Evolutionary conservation across 106 monocot genomes (phyloP).

Genomic region (Agapanthus africanus): DNA sequence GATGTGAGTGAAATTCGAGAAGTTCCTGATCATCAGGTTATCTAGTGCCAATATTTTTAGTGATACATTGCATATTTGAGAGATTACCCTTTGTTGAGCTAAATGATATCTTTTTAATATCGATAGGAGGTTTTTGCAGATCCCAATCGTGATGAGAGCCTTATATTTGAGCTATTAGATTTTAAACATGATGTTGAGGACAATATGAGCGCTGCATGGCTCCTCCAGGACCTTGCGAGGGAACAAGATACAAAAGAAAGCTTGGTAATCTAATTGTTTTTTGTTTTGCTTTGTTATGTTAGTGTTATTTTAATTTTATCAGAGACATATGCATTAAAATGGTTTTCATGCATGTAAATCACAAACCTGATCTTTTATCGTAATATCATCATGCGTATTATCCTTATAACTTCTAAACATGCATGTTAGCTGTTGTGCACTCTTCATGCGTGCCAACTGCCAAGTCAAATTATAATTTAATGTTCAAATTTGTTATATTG

Average conservation of each 20-base stretch:
- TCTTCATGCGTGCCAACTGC: too few species aligned
- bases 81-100: background rate
- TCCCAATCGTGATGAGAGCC: constrained; percentile 75
- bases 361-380: too few species aligned
- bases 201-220: constrained; percentile 66
- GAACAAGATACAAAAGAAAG: constrained; percentile 68
- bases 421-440: too few species aligned
- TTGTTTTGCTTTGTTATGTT: too few species aligned
- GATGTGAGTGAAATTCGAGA: constrained; percentile 71
- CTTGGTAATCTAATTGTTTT: constrained; percentile 39
- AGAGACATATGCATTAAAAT: too few species aligned
- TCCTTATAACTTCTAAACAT: too few species aligned
- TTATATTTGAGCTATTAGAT: constrained; percentile 79
- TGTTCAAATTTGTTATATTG: too few species aligned
- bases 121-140: constrained; percentile 54
- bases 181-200: constrained; percentile 71
- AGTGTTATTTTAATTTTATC: too few species aligned
- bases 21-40: constrained; percentile 86
- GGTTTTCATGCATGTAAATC: too few species aligned
- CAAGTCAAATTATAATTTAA: too few species aligned
- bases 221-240: constrained; percentile 60
- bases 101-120: background rate
- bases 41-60: background rate
- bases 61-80: background rate
- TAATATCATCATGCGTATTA: too few species aligned